A percentile compares a stretch with the other conserved stretches of the same genome.
These are phyloP conservation scores for Ganoderma multipileum DNA, from an alignment of 1,284 basidiomycete species.

Conservation along the genomic window DNA sequence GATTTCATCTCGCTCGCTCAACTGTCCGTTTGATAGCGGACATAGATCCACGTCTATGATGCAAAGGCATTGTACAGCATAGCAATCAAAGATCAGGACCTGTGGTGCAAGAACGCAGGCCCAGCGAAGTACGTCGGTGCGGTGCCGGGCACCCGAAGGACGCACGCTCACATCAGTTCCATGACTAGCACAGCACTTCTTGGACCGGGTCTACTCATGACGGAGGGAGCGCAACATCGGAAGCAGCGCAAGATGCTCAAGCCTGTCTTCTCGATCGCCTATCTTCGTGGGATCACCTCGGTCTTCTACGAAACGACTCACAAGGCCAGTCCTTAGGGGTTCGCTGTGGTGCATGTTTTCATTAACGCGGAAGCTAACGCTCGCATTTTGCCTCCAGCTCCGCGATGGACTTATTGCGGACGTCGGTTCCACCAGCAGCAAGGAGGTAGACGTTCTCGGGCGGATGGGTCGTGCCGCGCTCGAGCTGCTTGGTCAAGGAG, in stretches of 20 bases:
- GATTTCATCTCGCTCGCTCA: not conserved
- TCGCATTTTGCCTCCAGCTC: no score
- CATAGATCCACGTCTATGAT: slow-evolving; percentile 18
- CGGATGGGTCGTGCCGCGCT: slow-evolving; percentile 45
- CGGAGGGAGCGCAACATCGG: not conserved
- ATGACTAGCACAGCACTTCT: slow-evolving; percentile 20
- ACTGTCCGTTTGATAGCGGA: no score
- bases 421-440: slow-evolving; percentile 22
- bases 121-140: slow-evolving; percentile 1
- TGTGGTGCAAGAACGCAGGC: slow-evolving; percentile 23
- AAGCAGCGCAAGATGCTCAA: slow-evolving; percentile 28
- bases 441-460: slow-evolving; percentile 43
- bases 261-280: slow-evolving; percentile 20
- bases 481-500: slow-evolving; percentile 48
- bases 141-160: not conserved
- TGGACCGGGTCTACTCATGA: slow-evolving; percentile 32
- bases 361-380: not conserved
- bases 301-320: slow-evolving; percentile 18
- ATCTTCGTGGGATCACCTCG: slow-evolving; percentile 18
- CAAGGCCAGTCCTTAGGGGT: slow-evolving; percentile 7
- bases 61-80: slow-evolving; percentile 27
- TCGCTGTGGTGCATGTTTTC: no score
- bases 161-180: not conserved
- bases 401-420: slow-evolving; percentile 25
- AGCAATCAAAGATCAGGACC: slow-evolving; percentile 30